A percentile compares a stretch with the other conserved stretches of the same genome.
These are phyloP conservation scores for Fusarium sp. DNA, from an alignment of 2,329 filamentous ascomycete species.

Conservation along the genomic window DNA sequence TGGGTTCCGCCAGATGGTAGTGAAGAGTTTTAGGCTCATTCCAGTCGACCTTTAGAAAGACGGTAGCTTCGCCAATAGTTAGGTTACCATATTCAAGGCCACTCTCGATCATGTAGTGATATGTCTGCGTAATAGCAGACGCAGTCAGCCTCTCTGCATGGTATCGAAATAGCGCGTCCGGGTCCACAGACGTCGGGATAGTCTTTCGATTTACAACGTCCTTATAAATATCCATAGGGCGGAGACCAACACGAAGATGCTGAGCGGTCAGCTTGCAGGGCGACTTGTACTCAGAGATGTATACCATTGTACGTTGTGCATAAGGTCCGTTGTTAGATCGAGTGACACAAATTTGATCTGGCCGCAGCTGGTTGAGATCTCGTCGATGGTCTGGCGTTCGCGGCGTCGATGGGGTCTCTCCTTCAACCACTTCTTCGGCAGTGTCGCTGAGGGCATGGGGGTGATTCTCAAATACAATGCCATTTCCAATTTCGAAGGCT, in stretches of 20 bases:
- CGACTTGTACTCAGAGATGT: conserved; percentile 58
- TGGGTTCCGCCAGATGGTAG: conserved; percentile 15
- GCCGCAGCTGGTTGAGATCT: conserved; percentile 33
- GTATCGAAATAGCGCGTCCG: conserved; percentile 50
- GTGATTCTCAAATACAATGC: conserved; percentile 51
- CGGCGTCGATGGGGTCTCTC: conserved; percentile 23
- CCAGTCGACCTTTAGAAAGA: conserved; percentile 19
- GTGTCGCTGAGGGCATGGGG: conserved; percentile 43
- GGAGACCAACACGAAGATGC: conserved; percentile 56
- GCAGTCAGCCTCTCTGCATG: conserved; percentile 52
- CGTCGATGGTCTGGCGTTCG: conserved; percentile 33
- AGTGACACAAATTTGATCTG: conserved; percentile 49
- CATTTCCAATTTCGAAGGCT: conserved; percentile 43
- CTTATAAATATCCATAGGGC: conserved; percentile 54
- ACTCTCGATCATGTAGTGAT: conserved; percentile 61
- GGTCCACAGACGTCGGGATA: conserved; percentile 41
- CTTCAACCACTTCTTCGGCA: conserved; percentile 44
- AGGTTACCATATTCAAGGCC: conserved; percentile 58
- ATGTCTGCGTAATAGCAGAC: conserved; percentile 59
- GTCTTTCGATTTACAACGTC: conserved; percentile 48
- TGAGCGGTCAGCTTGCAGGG: conserved; percentile 58
- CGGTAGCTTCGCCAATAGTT: conserved; percentile 12
- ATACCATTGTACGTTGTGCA: conserved; percentile 39
- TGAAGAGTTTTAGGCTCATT: conserved; percentile 5
- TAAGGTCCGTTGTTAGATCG: conserved; percentile 16